A percentile compares a stretch with the other conserved stretches of the same genome.
Conservation (phyloP, 441 rosid species). For the Manihot esculenta region DNA sequence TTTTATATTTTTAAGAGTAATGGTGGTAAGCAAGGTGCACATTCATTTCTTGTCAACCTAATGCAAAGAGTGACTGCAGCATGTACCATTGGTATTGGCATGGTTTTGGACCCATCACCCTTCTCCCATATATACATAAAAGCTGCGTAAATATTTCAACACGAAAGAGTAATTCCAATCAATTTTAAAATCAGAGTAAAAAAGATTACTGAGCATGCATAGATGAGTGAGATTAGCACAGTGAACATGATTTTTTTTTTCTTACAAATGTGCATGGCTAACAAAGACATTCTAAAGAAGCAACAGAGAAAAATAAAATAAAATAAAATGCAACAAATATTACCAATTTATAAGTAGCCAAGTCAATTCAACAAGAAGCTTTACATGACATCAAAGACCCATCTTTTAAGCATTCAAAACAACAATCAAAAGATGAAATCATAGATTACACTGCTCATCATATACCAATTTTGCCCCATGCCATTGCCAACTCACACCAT, state of each 20-base stretch:
- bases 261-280: too few relatives aligned
- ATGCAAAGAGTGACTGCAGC: not conserved
- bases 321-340: slow-evolving; percentile 9
- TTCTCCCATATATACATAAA: too few relatives aligned
- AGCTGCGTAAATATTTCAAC: too few relatives aligned
- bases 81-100: too few relatives aligned
- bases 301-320: not conserved
- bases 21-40: slow-evolving; percentile 15
- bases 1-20: not conserved
- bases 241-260: too few relatives aligned
- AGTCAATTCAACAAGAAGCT: slow-evolving; percentile 24
- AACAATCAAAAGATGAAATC: slow-evolving; percentile 22
- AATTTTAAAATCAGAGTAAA: too few relatives aligned
- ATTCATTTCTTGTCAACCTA: slow-evolving; percentile 20
- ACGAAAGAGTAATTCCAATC: too few relatives aligned
- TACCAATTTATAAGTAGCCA: slow-evolving; percentile 9
- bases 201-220: too few relatives aligned
- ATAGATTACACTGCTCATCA: slow-evolving; percentile 21
- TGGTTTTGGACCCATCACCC: too few relatives aligned
- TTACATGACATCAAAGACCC: slow-evolving; percentile 31
- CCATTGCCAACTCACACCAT: slow-evolving; percentile 21
- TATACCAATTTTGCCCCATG: slow-evolving; percentile 15
- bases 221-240: too few relatives aligned
- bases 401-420: slow-evolving; percentile 22
- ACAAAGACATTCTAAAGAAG: not conserved